Evolutionary conservation across 331 rosid genomes (phyloP).

Genomic region (Cydonia oblonga): DNA sequence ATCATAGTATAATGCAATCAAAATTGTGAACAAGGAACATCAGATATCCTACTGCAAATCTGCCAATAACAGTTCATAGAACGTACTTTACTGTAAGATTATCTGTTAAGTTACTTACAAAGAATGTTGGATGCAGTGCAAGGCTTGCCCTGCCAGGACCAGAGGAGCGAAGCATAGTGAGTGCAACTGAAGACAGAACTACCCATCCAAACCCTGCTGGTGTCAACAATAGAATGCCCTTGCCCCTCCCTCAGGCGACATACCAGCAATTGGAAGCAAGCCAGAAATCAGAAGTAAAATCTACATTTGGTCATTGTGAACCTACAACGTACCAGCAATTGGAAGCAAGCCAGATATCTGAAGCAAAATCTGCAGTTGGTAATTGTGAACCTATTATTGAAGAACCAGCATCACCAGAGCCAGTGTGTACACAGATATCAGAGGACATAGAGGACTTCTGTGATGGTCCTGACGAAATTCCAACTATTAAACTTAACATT

Average conservation of each 20-base stretch:
- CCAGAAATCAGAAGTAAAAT: constrained; percentile 28
- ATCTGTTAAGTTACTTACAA: constrained; percentile 20
- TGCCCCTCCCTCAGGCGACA: constrained; percentile 40
- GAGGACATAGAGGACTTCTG: constrained; percentile 71
- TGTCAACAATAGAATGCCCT: constrained; percentile 28
- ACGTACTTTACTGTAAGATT: constrained; percentile 3
- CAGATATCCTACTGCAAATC: neutral
- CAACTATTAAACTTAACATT: constrained; percentile 67
- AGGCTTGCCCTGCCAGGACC: constrained; percentile 96
- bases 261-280: constrained; percentile 34
- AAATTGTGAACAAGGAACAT: neutral
- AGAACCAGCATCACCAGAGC: constrained; percentile 93
- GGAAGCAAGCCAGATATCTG: constrained; percentile 32
- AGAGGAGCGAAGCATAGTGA: constrained; percentile 61
- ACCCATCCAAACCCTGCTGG: constrained; percentile 25
- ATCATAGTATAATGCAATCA: neutral
- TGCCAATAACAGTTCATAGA: constrained; percentile 10
- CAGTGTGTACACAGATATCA: constrained; percentile 41
- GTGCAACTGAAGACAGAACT: constrained; percentile 34
- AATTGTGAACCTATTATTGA: constrained; percentile 80
- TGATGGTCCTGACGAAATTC: constrained; percentile 76
- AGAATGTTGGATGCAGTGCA: constrained; percentile 60
- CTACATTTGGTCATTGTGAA: constrained; percentile 32
- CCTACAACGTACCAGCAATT: constrained; percentile 31
- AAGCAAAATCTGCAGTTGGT: constrained; percentile 19